phyloP scores from a whole-genome alignment of 164 flowering plant species.

The Platanus orientalis region DNA sequence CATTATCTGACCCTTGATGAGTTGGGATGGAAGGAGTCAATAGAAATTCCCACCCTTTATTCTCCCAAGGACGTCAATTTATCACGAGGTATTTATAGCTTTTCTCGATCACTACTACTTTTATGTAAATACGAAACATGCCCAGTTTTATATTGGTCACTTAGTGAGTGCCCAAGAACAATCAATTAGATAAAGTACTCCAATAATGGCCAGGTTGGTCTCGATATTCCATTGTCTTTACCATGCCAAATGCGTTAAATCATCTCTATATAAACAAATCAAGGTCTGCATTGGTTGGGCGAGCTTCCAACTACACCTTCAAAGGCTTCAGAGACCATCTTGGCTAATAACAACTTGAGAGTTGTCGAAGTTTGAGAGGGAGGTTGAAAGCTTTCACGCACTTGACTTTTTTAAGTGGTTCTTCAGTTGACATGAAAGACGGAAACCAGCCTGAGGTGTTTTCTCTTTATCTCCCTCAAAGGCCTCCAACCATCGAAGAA shows the following conservation, averaged over 20 bases:
- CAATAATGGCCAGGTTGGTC: not conserved
- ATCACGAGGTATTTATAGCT: no score
- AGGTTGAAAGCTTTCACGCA: no score
- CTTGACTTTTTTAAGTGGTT: no score
- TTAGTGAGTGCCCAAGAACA: no score
- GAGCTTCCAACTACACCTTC: not conserved
- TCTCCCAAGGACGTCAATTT: slow-evolving; percentile 8
- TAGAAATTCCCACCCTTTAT: not conserved
- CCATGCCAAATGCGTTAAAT: not conserved
- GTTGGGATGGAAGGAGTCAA: not conserved
- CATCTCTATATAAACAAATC: slow-evolving; percentile 3
- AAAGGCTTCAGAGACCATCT: no score
- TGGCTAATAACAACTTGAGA: no score
- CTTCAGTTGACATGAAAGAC: no score
- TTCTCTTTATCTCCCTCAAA: slow-evolving; percentile 10
- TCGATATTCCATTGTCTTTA: not conserved
- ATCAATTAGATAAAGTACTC: not conserved
- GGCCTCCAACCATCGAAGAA: slow-evolving; percentile 3
- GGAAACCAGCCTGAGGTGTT: slow-evolving; percentile 5
- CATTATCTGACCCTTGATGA: no score
- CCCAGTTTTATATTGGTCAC: no score
- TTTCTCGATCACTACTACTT: no score
- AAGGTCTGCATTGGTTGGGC: not conserved
- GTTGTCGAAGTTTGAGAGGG: no score
- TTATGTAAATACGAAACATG: no score